A percentile compares a stretch with the other conserved stretches of the same genome.
Evolutionary conservation across 2,329 filamentous ascomycete species (phyloP).

Genomic region (Aspergillus fumigatus): DNA sequence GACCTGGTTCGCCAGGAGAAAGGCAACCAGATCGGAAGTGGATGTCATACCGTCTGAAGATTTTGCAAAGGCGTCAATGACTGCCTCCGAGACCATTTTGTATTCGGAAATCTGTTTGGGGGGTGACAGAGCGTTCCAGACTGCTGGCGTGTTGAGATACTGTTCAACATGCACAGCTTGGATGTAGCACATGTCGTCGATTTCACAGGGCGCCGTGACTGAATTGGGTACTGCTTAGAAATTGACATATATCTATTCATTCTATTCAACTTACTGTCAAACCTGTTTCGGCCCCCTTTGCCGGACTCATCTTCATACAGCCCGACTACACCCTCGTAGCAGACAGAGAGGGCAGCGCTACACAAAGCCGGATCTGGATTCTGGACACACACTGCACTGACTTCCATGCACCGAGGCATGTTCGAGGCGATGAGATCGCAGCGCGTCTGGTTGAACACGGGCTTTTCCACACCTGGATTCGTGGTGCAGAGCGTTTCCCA

Average conservation of each 20-base stretch:
- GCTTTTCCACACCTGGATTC: slow-evolving; percentile 39
- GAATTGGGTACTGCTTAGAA: not conserved
- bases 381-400: slow-evolving; percentile 33
- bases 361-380: slow-evolving; percentile 17
- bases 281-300: slow-evolving; percentile 19
- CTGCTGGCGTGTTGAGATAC: slow-evolving; percentile 16
- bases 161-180: slow-evolving; percentile 10
- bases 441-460: slow-evolving; percentile 44
- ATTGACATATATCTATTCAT: not conserved
- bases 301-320: slow-evolving; percentile 18
- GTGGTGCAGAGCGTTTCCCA: slow-evolving; percentile 47
- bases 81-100: slow-evolving; percentile 2
- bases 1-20: slow-evolving; percentile 10
- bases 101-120: slow-evolving; percentile 13
- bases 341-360: slow-evolving; percentile 12
- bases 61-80: slow-evolving; percentile 10
- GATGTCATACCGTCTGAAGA: slow-evolving; percentile 12
- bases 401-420: slow-evolving; percentile 43
- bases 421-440: slow-evolving; percentile 45
- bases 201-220: slow-evolving; percentile 19
- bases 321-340: slow-evolving; percentile 9
- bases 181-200: slow-evolving; percentile 19
- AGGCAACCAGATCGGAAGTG: not conserved
- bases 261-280: slow-evolving; percentile 17
- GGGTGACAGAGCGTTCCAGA: slow-evolving; percentile 15